These are phyloP conservation scores for Zanthoxylum bungeanum DNA, from an alignment of 345 rosid species.

Conservation along the genomic window DNA sequence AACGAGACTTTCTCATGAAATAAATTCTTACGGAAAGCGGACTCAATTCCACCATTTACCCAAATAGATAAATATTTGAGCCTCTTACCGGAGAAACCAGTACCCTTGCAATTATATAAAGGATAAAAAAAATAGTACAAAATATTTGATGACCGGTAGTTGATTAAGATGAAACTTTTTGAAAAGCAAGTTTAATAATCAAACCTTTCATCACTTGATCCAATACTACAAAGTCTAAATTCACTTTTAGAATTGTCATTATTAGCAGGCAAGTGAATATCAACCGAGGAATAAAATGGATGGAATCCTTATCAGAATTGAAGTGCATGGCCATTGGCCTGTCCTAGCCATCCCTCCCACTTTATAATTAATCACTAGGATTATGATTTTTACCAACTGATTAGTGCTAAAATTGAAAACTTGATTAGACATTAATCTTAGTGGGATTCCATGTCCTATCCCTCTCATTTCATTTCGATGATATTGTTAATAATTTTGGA, in stretches of 20 bases:
- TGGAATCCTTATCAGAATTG: not conserved
- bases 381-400: conserved; percentile 31
- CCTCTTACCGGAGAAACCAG: too few relatives aligned
- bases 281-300: not conserved
- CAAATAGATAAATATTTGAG: too few relatives aligned
- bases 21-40: too few relatives aligned
- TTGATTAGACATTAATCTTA: conserved; percentile 22
- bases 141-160: not conserved
- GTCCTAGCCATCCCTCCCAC: not conserved
- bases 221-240: not conserved
- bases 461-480: not conserved
- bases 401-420: not conserved
- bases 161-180: not conserved
- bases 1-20: too few relatives aligned
- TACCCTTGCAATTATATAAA: too few relatives aligned
- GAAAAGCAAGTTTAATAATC: not conserved
- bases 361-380: conserved; percentile 2
- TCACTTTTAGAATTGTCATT: not conserved
- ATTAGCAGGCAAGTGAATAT: not conserved
- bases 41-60: too few relatives aligned
- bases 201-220: not conserved
- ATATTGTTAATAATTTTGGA: not conserved
- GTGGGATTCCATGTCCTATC: conserved; percentile 4
- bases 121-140: not conserved
- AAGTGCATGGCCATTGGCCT: not conserved